A percentile compares a stretch with the other conserved stretches of the same genome.
Conservation (phyloP, 768 basidiomycete genomes). For the Tulasnella sp. region DNA sequence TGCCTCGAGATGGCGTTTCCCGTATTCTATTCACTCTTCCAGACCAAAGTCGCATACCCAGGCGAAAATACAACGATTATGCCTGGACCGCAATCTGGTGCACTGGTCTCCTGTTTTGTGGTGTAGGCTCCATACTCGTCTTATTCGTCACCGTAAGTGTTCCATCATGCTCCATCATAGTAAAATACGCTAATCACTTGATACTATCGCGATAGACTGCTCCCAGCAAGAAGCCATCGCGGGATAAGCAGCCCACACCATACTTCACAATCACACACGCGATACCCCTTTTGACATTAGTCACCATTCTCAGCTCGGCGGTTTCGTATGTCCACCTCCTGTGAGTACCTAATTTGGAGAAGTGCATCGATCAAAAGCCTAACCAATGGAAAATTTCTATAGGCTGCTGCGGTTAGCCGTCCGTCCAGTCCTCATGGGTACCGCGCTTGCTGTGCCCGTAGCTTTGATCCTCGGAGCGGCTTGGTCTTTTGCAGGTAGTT, state of each 20-base stretch:
- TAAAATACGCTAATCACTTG: constrained; percentile 10
- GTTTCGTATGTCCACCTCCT: constrained; percentile 63
- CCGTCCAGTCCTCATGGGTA: constrained; percentile 67
- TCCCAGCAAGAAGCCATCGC: constrained; percentile 22
- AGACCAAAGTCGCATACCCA: constrained; percentile 50
- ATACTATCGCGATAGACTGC: constrained; percentile 22
- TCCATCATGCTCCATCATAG: constrained; percentile 21
- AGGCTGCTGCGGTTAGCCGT: constrained; percentile 63
- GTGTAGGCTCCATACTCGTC: constrained; percentile 50
- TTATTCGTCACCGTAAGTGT: constrained; percentile 41
- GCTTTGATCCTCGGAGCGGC: constrained; percentile 60
- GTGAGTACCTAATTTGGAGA: constrained; percentile 10
- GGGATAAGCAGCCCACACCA: constrained; percentile 27
- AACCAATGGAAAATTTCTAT: background rate
- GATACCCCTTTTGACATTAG: constrained; percentile 58
- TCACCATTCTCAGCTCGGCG: constrained; percentile 55
- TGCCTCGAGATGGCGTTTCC: constrained; percentile 56
- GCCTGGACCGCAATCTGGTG: constrained; percentile 60
- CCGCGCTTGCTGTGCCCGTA: constrained; percentile 61
- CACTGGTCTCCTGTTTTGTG: constrained; percentile 42
- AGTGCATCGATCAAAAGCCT: background rate
- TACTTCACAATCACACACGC: constrained; percentile 66
- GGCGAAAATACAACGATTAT: constrained; percentile 62
- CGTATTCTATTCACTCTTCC: constrained; percentile 62
- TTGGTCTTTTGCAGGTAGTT: constrained; percentile 74